phyloP scores from a whole-genome alignment of 352 stramenopile species.

The Phytopythium ostracodes region DNA sequence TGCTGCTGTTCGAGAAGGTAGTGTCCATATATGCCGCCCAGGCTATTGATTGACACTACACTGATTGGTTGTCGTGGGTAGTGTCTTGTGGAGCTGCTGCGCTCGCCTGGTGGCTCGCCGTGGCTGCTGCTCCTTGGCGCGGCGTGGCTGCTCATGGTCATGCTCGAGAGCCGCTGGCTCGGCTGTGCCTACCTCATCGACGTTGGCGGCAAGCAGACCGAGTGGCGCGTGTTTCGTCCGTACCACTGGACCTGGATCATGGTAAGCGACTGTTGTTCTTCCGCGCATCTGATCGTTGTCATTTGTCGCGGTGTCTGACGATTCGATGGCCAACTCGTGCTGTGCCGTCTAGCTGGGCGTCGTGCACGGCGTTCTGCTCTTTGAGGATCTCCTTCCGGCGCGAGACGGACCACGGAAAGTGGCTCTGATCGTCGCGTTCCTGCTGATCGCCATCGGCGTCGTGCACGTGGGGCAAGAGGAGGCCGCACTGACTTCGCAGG shows the following conservation, averaged over 20 bases:
- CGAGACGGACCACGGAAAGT: neutral
- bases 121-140: slow-evolving; percentile 15
- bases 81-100: slow-evolving; percentile 15
- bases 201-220: neutral
- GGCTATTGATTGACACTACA: neutral
- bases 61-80: neutral
- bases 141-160: slow-evolving; percentile 15
- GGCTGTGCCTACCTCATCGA: slow-evolving; percentile 6
- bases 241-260: slow-evolving; percentile 14
- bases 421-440: neutral
- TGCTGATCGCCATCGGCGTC: neutral
- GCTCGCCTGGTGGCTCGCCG: neutral
- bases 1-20: slow-evolving; percentile 35
- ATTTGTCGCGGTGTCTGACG: neutral
- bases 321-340: neutral
- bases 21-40: neutral
- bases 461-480: slow-evolving; percentile 1
- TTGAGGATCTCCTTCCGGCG: slow-evolving; percentile 10
- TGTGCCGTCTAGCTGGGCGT: slow-evolving; percentile 10
- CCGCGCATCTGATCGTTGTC: neutral
- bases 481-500: neutral
- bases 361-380: slow-evolving; percentile 15
- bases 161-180: slow-evolving; percentile 16
- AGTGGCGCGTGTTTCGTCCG: slow-evolving; percentile 6
- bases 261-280: slow-evolving; percentile 12